Conservation (phyloP, 108 stramenopile species). For the Stephanodiscus minutulus region DNA sequence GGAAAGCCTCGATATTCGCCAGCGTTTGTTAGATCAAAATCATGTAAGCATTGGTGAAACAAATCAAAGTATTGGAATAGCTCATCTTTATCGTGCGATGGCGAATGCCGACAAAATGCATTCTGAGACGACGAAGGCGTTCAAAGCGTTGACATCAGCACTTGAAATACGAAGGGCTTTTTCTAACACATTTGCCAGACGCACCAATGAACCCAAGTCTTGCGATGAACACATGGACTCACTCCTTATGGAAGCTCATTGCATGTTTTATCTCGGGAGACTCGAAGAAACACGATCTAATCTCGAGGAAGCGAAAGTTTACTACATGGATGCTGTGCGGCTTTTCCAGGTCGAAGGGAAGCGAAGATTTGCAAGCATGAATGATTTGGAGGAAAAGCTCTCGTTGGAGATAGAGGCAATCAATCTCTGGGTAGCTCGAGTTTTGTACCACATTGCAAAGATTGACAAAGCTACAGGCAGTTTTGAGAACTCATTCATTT, state of each 20-base stretch:
- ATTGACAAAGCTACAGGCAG: constrained; percentile 28
- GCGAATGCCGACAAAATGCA: constrained; percentile 11
- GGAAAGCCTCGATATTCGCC: constrained; percentile 39
- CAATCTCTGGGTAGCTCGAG: constrained; percentile 40
- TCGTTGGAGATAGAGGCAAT: constrained; percentile 33
- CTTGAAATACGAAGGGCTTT: constrained; percentile 16
- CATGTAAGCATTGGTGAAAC: constrained; percentile 31
- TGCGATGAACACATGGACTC: constrained; percentile 3
- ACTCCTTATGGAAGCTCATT: constrained; percentile 27
- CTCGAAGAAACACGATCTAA: constrained; percentile 20
- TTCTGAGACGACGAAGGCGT: constrained; percentile 20
- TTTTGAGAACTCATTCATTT: constrained; percentile 13
- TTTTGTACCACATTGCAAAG: constrained; percentile 25
- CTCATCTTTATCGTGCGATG: constrained; percentile 27
- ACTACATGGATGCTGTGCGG: constrained; percentile 26
- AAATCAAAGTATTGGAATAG: constrained; percentile 33
- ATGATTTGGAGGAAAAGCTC: constrained; percentile 7
- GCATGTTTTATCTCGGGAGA: constrained; percentile 36
- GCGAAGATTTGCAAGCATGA: constrained; percentile 6
- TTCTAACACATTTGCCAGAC: neutral
- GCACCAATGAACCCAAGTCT: neutral
- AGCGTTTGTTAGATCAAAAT: constrained; percentile 19
- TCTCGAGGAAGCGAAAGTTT: constrained; percentile 17
- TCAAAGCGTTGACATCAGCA: constrained; percentile 21
- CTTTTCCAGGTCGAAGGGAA: constrained; percentile 36